Evolutionary conservation across 768 basidiomycete species (phyloP).

Genomic region (Tephrocybe rancida): DNA sequence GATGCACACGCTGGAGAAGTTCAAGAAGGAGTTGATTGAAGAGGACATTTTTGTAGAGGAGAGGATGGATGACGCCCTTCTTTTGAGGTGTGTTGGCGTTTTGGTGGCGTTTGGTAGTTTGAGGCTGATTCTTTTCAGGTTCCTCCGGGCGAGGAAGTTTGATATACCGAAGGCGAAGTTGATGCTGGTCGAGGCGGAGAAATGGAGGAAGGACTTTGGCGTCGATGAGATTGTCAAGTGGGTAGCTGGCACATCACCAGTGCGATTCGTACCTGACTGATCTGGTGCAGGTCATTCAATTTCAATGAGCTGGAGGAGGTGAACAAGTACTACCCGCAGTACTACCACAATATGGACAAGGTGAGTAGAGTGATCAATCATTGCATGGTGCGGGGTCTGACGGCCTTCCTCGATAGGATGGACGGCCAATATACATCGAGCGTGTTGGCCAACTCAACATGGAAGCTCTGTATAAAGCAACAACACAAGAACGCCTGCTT

Average conservation of each 20-base stretch:
- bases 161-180: conserved; percentile 79
- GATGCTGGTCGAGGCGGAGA: conserved; percentile 81
- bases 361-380: conserved; percentile 37
- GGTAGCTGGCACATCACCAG: conserved; percentile 18
- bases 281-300: conserved; percentile 65
- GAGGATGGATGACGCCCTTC: conserved; percentile 69
- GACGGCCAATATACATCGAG: conserved; percentile 95
- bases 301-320: conserved; percentile 84
- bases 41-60: conserved; percentile 62
- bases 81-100: conserved; percentile 50
- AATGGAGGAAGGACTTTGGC: conserved; percentile 89
- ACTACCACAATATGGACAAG: conserved; percentile 95
- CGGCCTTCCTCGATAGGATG: conserved; percentile 64
- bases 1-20: conserved; percentile 63
- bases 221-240: conserved; percentile 76
- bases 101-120: background rate
- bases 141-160: conserved; percentile 92
- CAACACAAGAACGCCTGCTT: conserved; percentile 86
- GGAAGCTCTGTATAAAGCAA: conserved; percentile 75
- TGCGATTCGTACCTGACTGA: background rate
- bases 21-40: conserved; percentile 64
- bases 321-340: conserved; percentile 93
- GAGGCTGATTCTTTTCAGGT: conserved; percentile 45
- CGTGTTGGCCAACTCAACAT: conserved; percentile 90
- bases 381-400: background rate